Evolutionary conservation across 345 rosid genomes (phyloP).

Genomic region (Boechera divaricarpa): DNA sequence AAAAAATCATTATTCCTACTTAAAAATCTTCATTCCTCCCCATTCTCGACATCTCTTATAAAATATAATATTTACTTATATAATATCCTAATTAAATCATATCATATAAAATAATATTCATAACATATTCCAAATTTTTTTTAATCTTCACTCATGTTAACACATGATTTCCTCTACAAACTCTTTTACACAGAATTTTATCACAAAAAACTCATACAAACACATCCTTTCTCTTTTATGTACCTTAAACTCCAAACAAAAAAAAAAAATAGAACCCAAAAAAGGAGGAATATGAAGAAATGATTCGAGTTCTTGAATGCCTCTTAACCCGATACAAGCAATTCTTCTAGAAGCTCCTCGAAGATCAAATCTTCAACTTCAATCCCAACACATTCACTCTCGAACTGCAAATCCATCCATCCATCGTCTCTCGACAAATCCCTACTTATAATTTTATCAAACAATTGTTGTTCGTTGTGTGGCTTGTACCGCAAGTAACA

Average conservation of each 20-base stretch:
- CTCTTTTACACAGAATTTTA: constrained; percentile 14
- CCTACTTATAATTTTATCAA: constrained; percentile 53
- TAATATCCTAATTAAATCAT: too few species aligned
- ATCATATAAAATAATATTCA: too few species aligned
- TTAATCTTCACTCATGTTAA: background rate
- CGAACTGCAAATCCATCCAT: constrained; percentile 88
- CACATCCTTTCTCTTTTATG: constrained; percentile 25
- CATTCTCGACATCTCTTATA: too few species aligned
- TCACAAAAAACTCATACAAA: constrained; percentile 8
- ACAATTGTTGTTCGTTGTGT: constrained; percentile 45
- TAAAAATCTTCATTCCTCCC: too few species aligned
- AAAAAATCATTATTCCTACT: too few species aligned
- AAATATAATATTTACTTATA: too few species aligned
- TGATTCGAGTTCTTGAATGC: background rate
- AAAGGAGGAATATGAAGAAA: background rate
- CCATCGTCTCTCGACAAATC: constrained; percentile 62
- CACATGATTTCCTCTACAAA: background rate
- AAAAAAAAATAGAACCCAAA: background rate
- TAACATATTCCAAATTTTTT: background rate
- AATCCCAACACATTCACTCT: constrained; percentile 68
- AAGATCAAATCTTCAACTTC: constrained; percentile 76
- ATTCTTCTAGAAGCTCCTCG: constrained; percentile 72
- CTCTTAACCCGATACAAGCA: constrained; percentile 13
- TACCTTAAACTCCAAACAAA: constrained; percentile 40
- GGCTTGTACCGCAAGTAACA: constrained; percentile 55